phyloP scores from a whole-genome alignment of 2,329 filamentous ascomycete genomes.

The Exserohilum rostratum region DNA sequence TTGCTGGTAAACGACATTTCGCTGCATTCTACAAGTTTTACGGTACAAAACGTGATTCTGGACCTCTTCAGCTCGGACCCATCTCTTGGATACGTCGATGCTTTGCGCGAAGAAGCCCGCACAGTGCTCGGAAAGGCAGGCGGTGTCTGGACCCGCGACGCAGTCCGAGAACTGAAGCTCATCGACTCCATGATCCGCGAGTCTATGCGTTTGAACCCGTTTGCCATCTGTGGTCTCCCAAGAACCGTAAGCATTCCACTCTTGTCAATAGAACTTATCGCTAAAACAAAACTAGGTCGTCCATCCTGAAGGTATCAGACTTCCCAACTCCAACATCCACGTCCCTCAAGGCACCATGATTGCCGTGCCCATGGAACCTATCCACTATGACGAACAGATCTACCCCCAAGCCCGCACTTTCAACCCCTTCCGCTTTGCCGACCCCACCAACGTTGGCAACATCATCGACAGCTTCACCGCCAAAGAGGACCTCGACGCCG shows the following conservation, averaged over 20 bases:
- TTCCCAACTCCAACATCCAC: slow-evolving; percentile 12
- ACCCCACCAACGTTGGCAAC: slow-evolving; percentile 15
- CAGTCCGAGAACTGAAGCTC: slow-evolving; percentile 18
- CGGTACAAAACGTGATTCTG: slow-evolving; percentile 20
- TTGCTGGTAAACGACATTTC: slow-evolving; percentile 24
- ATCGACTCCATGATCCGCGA: slow-evolving; percentile 23
- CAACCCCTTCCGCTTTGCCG: slow-evolving; percentile 22
- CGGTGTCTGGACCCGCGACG: slow-evolving; percentile 20
- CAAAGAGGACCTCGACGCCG: slow-evolving; percentile 17
- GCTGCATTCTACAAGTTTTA: slow-evolving; percentile 20
- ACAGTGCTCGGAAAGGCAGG: slow-evolving; percentile 12
- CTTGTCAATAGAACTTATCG: background rate
- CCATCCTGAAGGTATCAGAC: slow-evolving; percentile 13
- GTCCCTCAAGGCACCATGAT: slow-evolving; percentile 21
- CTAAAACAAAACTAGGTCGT: slow-evolving; percentile 14
- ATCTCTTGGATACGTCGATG: slow-evolving; percentile 15
- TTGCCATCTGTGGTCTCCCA: slow-evolving; percentile 18
- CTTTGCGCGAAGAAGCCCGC: slow-evolving; percentile 17
- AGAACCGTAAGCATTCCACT: slow-evolving; percentile 13
- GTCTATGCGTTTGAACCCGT: slow-evolving; percentile 23
- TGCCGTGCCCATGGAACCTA: slow-evolving; percentile 21
- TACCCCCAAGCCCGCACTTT: slow-evolving; percentile 21
- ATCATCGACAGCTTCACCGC: slow-evolving; percentile 20
- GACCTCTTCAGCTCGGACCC: slow-evolving; percentile 23
- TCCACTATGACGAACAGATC: slow-evolving; percentile 18